Evolutionary conservation across 148 eudicot species (phyloP).

Genomic region (Amaranthus cruentus): DNA sequence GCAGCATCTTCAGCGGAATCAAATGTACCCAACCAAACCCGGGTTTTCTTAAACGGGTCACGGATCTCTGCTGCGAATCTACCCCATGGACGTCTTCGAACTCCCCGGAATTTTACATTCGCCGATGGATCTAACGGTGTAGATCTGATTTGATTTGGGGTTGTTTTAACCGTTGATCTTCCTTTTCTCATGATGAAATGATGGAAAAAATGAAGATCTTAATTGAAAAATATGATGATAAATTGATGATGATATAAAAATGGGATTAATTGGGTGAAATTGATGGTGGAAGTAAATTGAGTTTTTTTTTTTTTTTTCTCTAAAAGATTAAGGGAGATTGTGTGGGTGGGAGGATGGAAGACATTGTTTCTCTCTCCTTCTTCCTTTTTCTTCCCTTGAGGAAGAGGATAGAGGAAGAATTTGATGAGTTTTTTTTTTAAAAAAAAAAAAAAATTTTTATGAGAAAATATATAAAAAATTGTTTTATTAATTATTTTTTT

Average conservation of each 20-base stretch:
- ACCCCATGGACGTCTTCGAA: constrained; percentile 74
- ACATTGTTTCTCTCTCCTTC: constrained; percentile 22
- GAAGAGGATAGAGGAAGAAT: background rate
- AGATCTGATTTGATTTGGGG: constrained; percentile 4
- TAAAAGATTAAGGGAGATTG: constrained; percentile 7
- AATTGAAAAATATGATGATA: background rate
- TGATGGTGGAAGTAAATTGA: background rate
- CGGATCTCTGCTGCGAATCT: constrained; percentile 74
- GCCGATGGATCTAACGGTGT: constrained; percentile 7
- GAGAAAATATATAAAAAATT: too few relatives aligned
- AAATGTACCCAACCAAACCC: constrained; percentile 77
- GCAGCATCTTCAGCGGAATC: constrained; percentile 76
- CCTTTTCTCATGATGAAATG: constrained; percentile 22
- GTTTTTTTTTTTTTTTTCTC: background rate
- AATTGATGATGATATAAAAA: background rate
- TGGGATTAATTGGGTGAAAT: background rate
- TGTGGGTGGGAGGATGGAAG: constrained; percentile 26
- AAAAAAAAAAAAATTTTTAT: background rate
- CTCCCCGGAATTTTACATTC: constrained; percentile 43
- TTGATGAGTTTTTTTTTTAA: background rate
- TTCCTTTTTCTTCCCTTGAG: background rate
- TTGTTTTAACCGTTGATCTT: constrained; percentile 20
- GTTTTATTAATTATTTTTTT: too few relatives aligned
- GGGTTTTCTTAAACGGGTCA: constrained; percentile 69
- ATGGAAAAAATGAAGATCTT: background rate